phyloP scores from a whole-genome alignment of 495 filamentous ascomycete species.

The Tuber aestivum region DNA sequence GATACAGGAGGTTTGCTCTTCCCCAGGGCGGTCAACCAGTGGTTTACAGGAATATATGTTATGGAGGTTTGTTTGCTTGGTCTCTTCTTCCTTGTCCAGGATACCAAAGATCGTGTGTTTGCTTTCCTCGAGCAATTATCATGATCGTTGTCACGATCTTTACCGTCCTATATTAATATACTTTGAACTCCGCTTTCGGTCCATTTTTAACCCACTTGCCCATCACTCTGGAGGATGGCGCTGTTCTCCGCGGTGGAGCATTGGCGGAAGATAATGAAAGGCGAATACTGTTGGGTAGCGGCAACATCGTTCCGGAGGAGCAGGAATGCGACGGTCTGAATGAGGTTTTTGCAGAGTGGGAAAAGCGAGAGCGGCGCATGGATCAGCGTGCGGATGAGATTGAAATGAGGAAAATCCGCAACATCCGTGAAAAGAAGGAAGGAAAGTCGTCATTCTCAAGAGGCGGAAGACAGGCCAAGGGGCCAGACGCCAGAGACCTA shows the following conservation, averaged over 20 bases:
- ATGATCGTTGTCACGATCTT: constrained; percentile 71
- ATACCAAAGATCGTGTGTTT: constrained; percentile 57
- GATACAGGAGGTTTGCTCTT: constrained; percentile 93
- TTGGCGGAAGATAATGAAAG: constrained; percentile 72
- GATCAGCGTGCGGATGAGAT: constrained; percentile 51
- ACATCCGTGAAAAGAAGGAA: constrained; percentile 18
- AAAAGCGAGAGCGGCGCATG: constrained; percentile 43
- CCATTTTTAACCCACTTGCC: constrained; percentile 84
- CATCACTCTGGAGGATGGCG: constrained; percentile 92
- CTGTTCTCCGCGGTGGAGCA: constrained; percentile 77
- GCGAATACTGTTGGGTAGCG: constrained; percentile 47
- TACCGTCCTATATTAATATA: constrained; percentile 73
- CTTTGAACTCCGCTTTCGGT: constrained; percentile 75
- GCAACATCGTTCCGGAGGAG: constrained; percentile 52
- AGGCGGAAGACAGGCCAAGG: constrained; percentile 5
- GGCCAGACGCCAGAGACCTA: constrained; percentile 15
- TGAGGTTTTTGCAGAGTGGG: constrained; percentile 46
- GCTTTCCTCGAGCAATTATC: constrained; percentile 75
- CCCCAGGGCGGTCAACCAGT: constrained; percentile 91
- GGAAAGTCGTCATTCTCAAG: constrained; percentile 7
- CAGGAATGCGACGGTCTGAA: constrained; percentile 49
- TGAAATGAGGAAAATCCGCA: constrained; percentile 56
- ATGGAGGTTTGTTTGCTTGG: constrained; percentile 90
- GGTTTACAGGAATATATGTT: constrained; percentile 88
- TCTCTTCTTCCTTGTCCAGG: constrained; percentile 77